Evolutionary conservation across 768 basidiomycete genomes (phyloP).

Genomic region (Cyathus striatus): DNA sequence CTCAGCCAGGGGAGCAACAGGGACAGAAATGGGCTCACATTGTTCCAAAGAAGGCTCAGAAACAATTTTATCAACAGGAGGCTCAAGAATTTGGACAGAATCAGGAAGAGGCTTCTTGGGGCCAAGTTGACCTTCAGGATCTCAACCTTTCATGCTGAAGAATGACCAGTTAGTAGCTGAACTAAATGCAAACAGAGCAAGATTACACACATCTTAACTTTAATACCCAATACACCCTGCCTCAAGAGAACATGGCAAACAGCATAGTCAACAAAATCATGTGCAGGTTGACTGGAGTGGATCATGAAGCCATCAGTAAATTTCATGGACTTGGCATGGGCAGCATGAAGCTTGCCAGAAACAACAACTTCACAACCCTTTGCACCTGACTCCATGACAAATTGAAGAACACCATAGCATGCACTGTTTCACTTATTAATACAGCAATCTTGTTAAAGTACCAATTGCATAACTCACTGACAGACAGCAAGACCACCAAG

Average conservation of each 20-base stretch:
- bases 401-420: slow-evolving; percentile 99
- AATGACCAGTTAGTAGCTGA: slow-evolving; percentile 10
- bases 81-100: slow-evolving; percentile 85
- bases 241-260: slow-evolving; percentile 96
- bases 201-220: slow-evolving; percentile 95
- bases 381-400: slow-evolving; percentile 99
- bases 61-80: slow-evolving; percentile 85
- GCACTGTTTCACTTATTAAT: no score
- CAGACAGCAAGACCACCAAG: slow-evolving; percentile 99
- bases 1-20: slow-evolving; percentile 45
- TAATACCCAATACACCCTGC: slow-evolving; percentile 99
- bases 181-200: not conserved
- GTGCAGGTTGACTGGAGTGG: slow-evolving; percentile 95
- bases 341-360: slow-evolving; percentile 98
- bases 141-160: slow-evolving; percentile 95
- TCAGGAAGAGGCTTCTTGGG: slow-evolving; percentile 95
- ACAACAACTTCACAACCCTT: slow-evolving; percentile 99
- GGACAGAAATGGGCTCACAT: slow-evolving; percentile 60
- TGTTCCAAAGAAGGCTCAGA: slow-evolving; percentile 89
- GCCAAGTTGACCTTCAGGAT: slow-evolving; percentile 75
- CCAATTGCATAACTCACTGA: slow-evolving; percentile 51
- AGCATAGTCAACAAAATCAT: slow-evolving; percentile 96
- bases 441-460: not conserved
- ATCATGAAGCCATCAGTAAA: slow-evolving; percentile 99
- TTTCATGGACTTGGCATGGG: slow-evolving; percentile 99